Evolutionary conservation across 2,329 filamentous ascomycete genomes (phyloP).

Genomic region (Pseudophaeomoniella oleicola): DNA sequence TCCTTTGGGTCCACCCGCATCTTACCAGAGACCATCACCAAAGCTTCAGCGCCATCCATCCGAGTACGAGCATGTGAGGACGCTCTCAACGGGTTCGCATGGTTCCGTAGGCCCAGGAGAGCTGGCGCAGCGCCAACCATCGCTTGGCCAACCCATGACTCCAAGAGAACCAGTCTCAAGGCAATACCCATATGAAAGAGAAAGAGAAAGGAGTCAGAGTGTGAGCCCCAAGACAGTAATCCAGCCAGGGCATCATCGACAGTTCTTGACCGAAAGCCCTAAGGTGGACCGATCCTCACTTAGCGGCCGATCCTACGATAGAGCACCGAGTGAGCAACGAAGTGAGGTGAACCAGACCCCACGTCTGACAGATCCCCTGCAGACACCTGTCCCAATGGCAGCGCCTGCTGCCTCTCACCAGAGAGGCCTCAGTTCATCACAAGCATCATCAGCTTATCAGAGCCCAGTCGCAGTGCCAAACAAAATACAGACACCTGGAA

Average conservation of each 20-base stretch:
- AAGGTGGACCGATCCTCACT: background rate
- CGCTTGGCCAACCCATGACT: background rate
- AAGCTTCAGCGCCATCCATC: conserved; percentile 10
- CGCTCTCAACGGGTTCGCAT: conserved; percentile 8
- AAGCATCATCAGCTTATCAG: conserved; percentile 1
- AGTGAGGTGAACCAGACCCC: background rate
- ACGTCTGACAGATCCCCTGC: background rate
- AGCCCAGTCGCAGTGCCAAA: background rate
- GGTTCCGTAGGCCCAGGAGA: background rate
- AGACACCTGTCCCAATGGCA: background rate
- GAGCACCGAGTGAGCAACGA: background rate
- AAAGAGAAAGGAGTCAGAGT: conserved; percentile 12
- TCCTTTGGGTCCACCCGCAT: conserved; percentile 11
- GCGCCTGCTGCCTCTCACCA: background rate
- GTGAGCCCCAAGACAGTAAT: conserved; percentile 14
- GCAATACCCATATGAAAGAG: conserved; percentile 9
- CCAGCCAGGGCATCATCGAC: conserved; percentile 5
- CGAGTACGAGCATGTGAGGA: conserved; percentile 11
- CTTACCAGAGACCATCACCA: conserved; percentile 9
- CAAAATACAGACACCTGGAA: background rate
- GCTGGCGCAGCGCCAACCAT: background rate
- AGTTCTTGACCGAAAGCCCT: conserved; percentile 2
- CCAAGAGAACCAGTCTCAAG: conserved; percentile 8
- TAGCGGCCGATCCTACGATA: background rate
- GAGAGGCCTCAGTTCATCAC: background rate